Base-by-base conservation (phyloP, 495 filamentous ascomycete species). In the Trichocladium antarcticum region DNA sequence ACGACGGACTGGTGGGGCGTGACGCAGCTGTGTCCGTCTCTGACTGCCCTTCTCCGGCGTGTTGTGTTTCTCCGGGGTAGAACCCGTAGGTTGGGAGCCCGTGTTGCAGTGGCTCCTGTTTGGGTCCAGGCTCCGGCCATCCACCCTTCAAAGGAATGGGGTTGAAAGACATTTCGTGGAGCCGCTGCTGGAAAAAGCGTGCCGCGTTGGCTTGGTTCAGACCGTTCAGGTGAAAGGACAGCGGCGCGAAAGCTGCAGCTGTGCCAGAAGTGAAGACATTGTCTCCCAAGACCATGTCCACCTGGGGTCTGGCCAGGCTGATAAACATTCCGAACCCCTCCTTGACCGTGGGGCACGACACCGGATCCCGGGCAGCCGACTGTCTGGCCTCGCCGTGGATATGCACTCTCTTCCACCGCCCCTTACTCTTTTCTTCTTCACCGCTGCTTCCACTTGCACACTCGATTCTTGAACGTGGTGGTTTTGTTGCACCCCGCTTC, bases 321-420 rank as follows among this genome's bases (percentile, higher is more conserved):
- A 55, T 55, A 55, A 55, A 24, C 52, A 55, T 55, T 38, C n/a
- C 47, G 31, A 44, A 6, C 11, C 40, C n/a, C 22, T 45, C 36
- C 21, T 49, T 17, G 15, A 8, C 14, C 37, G 37, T 16, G 28
- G 37, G 37, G 37, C 27, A 21, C 36, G 17, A 20, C 31, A 2
- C 40, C 10, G 9, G 47, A 43, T 44, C 20, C 40, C 6, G 22
- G 31, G 4, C 39, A 37, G 7, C 8, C 42, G 8, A 1, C 35
- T 40, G 12, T 37, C 22, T 32, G 8, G 42, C 48, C 41, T 35
- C 41, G 22, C 16, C 39, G 31, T 42, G 39, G 29, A 21, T n/a
- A n/a, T 29, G 47, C 39, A 37, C 31, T 37, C 12, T n/a, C 36
- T 39, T 5, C 47, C 40, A 39, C 48, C 41, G 41, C 48, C 20